phyloP scores from a whole-genome alignment of 2,329 filamentous ascomycete species.

The Sporothrix curviconia region DNA sequence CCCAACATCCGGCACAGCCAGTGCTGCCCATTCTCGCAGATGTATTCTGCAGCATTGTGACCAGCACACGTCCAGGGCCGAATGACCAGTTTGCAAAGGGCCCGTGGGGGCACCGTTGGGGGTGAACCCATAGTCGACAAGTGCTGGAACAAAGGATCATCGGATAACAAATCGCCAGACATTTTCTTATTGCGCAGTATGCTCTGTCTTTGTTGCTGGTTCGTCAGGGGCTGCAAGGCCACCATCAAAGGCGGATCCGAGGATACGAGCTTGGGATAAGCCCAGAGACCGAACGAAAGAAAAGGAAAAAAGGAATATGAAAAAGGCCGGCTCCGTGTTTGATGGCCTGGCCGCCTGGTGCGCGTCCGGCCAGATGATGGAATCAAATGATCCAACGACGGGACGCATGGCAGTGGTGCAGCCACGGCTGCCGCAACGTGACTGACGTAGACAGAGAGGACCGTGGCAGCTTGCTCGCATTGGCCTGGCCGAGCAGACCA shows the following conservation, averaged over 20 bases:
- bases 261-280: neutral
- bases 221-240: too few species aligned
- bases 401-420: too few species aligned
- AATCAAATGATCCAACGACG: too few species aligned
- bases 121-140: neutral
- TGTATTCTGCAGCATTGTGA: neutral
- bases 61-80: neutral
- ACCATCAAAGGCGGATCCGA: neutral
- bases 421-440: too few species aligned
- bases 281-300: too few species aligned
- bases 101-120: slow-evolving; percentile 1
- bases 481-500: too few species aligned
- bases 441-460: too few species aligned
- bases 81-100: neutral
- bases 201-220: neutral
- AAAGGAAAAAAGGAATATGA: neutral
- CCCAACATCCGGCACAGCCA: neutral
- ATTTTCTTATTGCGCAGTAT: neutral
- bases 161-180: neutral
- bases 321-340: neutral
- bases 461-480: too few species aligned
- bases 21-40: neutral
- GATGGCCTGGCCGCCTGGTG: slow-evolving; percentile 3
- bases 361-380: too few species aligned
- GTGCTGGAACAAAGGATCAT: neutral